Conservation (phyloP, 2,329 filamentous ascomycete species). For the Oidium heveae region DNA sequence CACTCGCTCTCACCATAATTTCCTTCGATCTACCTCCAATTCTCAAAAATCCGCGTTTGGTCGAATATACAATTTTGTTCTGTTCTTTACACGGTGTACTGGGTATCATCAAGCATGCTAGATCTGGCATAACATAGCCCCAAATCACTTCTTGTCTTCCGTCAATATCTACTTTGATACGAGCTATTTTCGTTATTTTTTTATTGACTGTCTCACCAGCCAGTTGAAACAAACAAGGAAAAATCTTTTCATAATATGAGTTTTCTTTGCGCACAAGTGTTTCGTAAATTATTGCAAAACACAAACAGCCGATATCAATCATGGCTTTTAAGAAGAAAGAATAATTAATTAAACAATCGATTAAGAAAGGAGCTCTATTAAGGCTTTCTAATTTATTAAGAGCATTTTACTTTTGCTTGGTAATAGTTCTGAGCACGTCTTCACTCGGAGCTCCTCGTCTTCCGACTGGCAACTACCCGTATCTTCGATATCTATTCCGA, state of each 20-base stretch:
- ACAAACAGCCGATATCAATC: background rate
- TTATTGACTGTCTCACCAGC: background rate
- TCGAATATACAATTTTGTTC: background rate
- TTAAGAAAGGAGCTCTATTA: background rate
- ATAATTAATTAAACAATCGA: background rate
- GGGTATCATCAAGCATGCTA: background rate
- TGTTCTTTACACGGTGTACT: background rate
- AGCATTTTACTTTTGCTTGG: too few relatives aligned
- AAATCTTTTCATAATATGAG: background rate
- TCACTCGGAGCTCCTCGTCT: background rate
- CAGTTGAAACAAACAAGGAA: background rate
- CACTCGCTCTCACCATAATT: background rate
- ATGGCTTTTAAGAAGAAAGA: background rate
- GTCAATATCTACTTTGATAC: background rate
- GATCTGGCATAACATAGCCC: background rate
- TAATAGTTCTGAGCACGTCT: too few relatives aligned
- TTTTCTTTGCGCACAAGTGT: background rate
- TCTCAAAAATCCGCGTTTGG: background rate
- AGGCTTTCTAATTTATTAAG: too few relatives aligned
- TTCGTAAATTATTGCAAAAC: background rate
- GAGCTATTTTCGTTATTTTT: background rate
- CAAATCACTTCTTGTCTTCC: background rate
- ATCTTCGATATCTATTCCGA: too few relatives aligned
- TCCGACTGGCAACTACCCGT: too few relatives aligned
- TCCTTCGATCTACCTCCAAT: background rate